These are phyloP conservation scores for Ophiostoma sp. DNA, from an alignment of 2,329 filamentous ascomycete species.

Conservation along the genomic window DNA sequence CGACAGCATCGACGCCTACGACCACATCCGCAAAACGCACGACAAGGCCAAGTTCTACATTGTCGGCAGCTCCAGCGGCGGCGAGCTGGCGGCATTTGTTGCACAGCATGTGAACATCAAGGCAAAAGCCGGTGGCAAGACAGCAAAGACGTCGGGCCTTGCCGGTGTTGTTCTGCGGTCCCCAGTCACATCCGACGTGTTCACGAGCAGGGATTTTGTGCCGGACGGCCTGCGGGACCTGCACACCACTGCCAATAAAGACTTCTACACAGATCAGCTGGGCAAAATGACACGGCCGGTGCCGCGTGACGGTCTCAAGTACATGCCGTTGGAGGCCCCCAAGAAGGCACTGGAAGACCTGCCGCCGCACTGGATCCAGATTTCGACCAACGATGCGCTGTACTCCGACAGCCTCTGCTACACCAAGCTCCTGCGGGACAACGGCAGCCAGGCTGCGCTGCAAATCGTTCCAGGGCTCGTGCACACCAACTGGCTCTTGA, in stretches of 20 bases:
- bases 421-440: conserved; percentile 37
- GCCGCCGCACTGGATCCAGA: conserved; percentile 45
- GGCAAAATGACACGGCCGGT: conserved; percentile 33
- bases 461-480: conserved; percentile 44
- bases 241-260: conserved; percentile 39
- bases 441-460: conserved; percentile 38
- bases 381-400: conserved; percentile 46
- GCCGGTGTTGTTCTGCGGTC: conserved; percentile 43
- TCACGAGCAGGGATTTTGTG: conserved; percentile 35
- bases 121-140: background rate
- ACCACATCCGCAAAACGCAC: conserved; percentile 27
- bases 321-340: conserved; percentile 40
- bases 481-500: conserved; percentile 50
- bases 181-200: conserved; percentile 44
- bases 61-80: conserved; percentile 45
- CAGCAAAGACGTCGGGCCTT: conserved; percentile 27
- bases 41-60: conserved; percentile 32
- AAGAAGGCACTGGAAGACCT: conserved; percentile 32
- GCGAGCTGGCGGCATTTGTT: conserved; percentile 43
- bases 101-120: conserved; percentile 31
- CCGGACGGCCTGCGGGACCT: conserved; percentile 34
- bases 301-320: conserved; percentile 38
- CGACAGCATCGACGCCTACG: conserved; percentile 40
- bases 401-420: conserved; percentile 50
- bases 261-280: conserved; percentile 35